Evolutionary conservation across 177 flowering plant genomes (phyloP).

Genomic region (Telopea speciosissima): DNA sequence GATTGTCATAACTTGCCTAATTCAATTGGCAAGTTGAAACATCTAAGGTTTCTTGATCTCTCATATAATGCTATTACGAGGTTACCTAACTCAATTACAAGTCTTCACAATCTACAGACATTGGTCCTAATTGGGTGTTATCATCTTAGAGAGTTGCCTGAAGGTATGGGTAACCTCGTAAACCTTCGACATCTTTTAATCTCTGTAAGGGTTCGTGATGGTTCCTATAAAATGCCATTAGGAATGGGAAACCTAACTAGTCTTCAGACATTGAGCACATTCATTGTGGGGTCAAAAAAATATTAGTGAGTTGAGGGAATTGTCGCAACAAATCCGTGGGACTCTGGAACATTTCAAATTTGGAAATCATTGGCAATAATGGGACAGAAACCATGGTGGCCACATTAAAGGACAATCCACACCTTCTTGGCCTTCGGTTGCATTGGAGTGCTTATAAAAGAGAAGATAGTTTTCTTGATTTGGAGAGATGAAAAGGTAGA

Average conservation of each 20-base stretch:
- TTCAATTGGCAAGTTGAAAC: background rate
- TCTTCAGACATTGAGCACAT: no score
- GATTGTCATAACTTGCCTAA: background rate
- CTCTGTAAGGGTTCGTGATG: background rate
- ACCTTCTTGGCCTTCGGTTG: background rate
- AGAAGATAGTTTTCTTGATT: no score
- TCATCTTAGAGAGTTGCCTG: background rate
- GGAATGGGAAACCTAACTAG: background rate
- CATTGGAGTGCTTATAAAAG: no score
- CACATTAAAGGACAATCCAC: background rate
- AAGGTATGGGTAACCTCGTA: background rate
- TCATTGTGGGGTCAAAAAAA: no score
- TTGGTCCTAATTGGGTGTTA: no score
- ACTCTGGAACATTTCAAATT: background rate
- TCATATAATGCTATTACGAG: background rate
- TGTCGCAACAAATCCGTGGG: background rate
- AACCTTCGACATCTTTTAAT: background rate
- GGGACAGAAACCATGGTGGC: background rate
- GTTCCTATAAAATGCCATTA: background rate
- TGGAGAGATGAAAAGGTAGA: no score
- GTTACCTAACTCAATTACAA: background rate
- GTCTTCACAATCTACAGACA: conserved; percentile 3
- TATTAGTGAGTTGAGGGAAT: no score
- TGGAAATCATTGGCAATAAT: background rate
- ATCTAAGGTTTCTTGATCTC: conserved; percentile 5